A percentile compares a stretch with the other conserved stretches of the same genome.
Conservation (phyloP, 2,329 filamentous ascomycete species). For the Dactylellina drechsleri region DNA sequence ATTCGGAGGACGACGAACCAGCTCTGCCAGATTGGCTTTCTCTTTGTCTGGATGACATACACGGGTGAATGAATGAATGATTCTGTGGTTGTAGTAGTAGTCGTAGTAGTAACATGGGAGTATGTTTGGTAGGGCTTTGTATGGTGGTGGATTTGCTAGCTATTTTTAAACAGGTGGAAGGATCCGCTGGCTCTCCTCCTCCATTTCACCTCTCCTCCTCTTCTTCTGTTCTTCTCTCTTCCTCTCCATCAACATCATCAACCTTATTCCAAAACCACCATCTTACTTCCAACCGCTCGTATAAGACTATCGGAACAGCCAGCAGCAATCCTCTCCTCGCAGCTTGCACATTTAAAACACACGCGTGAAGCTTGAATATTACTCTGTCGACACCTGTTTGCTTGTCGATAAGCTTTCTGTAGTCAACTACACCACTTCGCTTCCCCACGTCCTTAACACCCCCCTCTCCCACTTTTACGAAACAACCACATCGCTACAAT, state of each 20-base stretch:
- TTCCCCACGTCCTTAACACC: not conserved
- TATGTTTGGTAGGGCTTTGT: constrained; percentile 1
- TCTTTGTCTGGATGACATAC: not conserved
- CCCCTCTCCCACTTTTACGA: not conserved
- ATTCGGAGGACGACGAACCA: constrained; percentile 2
- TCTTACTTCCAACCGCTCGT: not conserved
- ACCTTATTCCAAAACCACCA: not conserved
- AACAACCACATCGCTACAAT: constrained; percentile 42
- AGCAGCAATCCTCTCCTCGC: not conserved
- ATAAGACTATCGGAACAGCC: not conserved
- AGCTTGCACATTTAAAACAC: not conserved
- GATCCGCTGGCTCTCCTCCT: constrained; percentile 33
- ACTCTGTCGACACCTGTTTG: not conserved
- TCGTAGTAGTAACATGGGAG: not conserved
- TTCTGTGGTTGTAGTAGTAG: not conserved
- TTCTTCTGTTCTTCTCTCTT: constrained; percentile 15
- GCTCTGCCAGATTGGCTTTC: constrained; percentile 34
- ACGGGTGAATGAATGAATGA: constrained; percentile 10
- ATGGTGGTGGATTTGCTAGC: not conserved
- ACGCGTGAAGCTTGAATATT: not conserved
- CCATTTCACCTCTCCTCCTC: constrained; percentile 33
- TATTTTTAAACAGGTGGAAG: constrained; percentile 48
- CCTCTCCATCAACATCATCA: constrained; percentile 17
- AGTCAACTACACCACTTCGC: constrained; percentile 11
- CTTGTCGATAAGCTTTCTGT: constrained; percentile 9